Base-by-base conservation (phyloP, 2,329 filamentous ascomycete genomes). In the Ascochyta koolunga region DNA sequence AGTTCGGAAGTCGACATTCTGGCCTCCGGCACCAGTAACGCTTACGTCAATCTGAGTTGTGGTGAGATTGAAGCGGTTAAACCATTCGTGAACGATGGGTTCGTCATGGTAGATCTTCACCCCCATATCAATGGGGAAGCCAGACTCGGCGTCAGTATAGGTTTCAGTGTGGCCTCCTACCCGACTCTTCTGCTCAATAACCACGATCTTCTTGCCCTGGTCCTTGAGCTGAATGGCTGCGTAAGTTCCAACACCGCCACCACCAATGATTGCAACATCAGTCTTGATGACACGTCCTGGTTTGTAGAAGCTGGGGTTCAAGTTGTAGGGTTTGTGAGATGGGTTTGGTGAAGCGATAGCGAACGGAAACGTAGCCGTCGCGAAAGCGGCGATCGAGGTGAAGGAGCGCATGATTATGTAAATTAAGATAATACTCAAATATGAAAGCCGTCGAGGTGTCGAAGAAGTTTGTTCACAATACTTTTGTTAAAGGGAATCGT, bases 111-210 rank as follows among this genome's bases (percentile, higher is more conserved):
- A 76, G 37, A 78, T 43, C 3, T 62, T 24, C 1, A 78, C 76
- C 13, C 76, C 76, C 42, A 67, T 66, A 53, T 80, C 73, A 42
- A 72, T 51, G 0, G 63, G 60, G 1, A 39, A 22, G 3, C 66
- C 65, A 6, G 72, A 75, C 0, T 35, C 25, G 1, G 68, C 65
- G 41, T 78, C 79, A 4, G 62, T 71, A 60, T 79, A 83, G 10
- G 79, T 82, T 29, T 80, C 69, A 8, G 79, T 77, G 54, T 82
- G 80, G 2, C 81, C 81, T 18, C 81, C 82, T 58, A 82, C 60
- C 16, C 43, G 52, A 16, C 46, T 53, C 39, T 76, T 59, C 35
- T 64, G 68, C 56, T 81, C 79, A 24, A 80, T 59, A 1, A 81
- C 57, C 2, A 72, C 66, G 13, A 80, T 68, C 5, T 51, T 73